phyloP scores from a whole-genome alignment of 805 yeast genomes.

The Myxozyma nipponensis region DNA sequence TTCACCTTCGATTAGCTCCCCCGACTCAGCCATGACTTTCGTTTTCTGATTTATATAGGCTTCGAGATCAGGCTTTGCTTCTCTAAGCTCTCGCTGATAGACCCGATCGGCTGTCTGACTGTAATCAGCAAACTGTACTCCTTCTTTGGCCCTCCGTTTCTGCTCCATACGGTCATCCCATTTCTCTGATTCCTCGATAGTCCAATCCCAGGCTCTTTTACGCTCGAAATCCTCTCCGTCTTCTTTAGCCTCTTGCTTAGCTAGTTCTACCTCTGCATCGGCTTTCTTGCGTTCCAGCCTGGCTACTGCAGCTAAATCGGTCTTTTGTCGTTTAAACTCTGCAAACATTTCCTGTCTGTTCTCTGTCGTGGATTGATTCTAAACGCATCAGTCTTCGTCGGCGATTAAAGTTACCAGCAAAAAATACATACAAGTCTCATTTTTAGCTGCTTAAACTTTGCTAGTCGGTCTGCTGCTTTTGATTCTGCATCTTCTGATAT shows the following conservation, averaged over 20 bases:
- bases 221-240: constrained; percentile 44
- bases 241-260: constrained; percentile 38
- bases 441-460: constrained; percentile 16
- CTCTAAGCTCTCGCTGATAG: constrained; percentile 51
- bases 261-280: constrained; percentile 42
- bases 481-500: not conserved
- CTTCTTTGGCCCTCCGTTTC: constrained; percentile 33
- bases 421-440: constrained; percentile 12
- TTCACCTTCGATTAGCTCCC: constrained; percentile 29
- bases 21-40: constrained; percentile 29
- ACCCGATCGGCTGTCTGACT: constrained; percentile 57
- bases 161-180: constrained; percentile 50
- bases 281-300: constrained; percentile 35
- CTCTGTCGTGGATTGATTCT: constrained; percentile 23
- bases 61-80: constrained; percentile 41
- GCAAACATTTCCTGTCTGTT: constrained; percentile 27
- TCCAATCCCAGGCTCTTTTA: constrained; percentile 50
- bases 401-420: not conserved
- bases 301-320: constrained; percentile 22
- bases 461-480: constrained; percentile 12
- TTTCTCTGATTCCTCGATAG: constrained; percentile 60
- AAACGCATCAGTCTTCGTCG: not conserved
- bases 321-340: constrained; percentile 25
- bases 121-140: constrained; percentile 47
- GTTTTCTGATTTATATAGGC: constrained; percentile 44